phyloP scores from a whole-genome alignment of 1,284 basidiomycete genomes.

The Thelephora terrestris region DNA sequence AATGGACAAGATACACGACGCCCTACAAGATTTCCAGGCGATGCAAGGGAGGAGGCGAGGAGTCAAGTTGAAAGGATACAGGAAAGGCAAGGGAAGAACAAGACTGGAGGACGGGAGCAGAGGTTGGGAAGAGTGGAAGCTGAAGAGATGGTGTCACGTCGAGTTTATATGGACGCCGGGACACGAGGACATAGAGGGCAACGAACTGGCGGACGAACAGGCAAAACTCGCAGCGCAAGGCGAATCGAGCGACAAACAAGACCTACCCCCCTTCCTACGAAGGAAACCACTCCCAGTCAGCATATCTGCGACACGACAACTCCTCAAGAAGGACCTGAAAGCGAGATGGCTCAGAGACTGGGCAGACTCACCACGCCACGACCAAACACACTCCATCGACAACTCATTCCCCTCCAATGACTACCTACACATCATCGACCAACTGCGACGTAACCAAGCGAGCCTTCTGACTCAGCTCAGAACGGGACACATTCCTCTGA shows the following conservation, averaged over 20 bases:
- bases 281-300: background rate
- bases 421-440: background rate
- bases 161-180: background rate
- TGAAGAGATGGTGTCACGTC: no score
- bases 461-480: background rate
- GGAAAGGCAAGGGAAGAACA: background rate
- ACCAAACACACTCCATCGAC: background rate
- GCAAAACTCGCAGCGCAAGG: background rate
- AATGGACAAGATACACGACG: constrained; percentile 8
- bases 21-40: background rate
- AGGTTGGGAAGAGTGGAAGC: background rate
- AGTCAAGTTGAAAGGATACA: background rate
- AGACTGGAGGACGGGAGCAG: background rate
- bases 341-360: no score
- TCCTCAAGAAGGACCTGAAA: no score
- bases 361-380: background rate
- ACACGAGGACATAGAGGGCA: background rate
- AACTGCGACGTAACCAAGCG: background rate
- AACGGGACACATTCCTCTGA: background rate
- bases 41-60: no score
- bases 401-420: background rate
- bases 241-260: background rate
- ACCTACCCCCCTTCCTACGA: background rate
- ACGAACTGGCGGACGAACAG: no score
- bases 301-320: background rate